Evolutionary conservation across 805 yeast genomes (phyloP).

Genomic region (Blastobotrys peoriensis): DNA sequence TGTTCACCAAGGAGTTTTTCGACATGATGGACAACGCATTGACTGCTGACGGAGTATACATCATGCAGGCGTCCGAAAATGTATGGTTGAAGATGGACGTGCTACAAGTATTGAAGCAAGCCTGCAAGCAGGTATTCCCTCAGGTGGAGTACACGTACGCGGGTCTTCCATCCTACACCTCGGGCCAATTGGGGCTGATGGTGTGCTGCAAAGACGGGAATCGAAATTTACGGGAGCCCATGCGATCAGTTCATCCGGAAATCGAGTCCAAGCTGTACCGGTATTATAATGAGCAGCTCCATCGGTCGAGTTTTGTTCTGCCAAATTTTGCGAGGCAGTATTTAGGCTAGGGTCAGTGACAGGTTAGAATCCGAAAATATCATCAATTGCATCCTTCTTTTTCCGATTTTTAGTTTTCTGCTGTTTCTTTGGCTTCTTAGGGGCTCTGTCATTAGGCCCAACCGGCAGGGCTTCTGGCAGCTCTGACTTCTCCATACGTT

Average conservation of each 20-base stretch:
- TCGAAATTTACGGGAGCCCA: conserved; percentile 60
- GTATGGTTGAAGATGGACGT: conserved; percentile 86
- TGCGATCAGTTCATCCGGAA: conserved; percentile 54
- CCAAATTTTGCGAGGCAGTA: conserved; percentile 81
- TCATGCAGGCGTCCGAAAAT: conserved; percentile 80
- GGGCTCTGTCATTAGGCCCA: conserved; percentile 7
- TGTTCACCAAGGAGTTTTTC: conserved; percentile 91
- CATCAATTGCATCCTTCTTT: conserved; percentile 58
- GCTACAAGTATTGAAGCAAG: conserved; percentile 70
- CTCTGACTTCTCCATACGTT: too few species aligned
- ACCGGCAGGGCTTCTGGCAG: too few species aligned
- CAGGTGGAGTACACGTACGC: conserved; percentile 84
- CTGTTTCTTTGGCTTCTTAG: conserved; percentile 14
- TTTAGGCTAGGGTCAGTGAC: conserved; percentile 20
- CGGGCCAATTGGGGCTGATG: conserved; percentile 99
- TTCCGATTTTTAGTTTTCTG: conserved; percentile 39
- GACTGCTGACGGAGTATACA: conserved; percentile 85
- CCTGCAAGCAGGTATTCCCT: conserved; percentile 81
- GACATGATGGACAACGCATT: conserved; percentile 78
- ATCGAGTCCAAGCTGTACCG: conserved; percentile 59
- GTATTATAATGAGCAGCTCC: conserved; percentile 79
- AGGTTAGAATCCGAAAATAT: conserved; percentile 54
- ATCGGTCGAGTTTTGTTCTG: conserved; percentile 80
- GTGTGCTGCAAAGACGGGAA: conserved; percentile 73
- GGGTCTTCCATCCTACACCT: conserved; percentile 92